These are phyloP conservation scores for Leccinum boreale DNA, from an alignment of 768 basidiomycete species.

Conservation along the genomic window DNA sequence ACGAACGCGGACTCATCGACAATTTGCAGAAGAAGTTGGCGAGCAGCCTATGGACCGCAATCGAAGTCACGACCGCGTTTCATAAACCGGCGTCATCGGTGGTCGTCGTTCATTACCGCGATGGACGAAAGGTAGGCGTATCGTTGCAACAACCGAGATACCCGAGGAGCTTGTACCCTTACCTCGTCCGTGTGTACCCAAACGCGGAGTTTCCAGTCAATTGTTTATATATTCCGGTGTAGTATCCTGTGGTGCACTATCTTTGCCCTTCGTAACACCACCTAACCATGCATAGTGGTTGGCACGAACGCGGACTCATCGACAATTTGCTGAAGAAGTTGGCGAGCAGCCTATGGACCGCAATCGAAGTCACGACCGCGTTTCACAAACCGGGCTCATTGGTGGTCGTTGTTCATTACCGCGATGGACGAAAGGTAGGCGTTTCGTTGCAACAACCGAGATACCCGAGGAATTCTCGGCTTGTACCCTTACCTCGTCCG, in stretches of 20 bases:
- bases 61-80: constrained; percentile 70
- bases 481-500: constrained; percentile 5
- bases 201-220: not conserved
- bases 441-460: constrained; percentile 69
- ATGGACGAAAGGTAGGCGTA: constrained; percentile 48
- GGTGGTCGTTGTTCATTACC: constrained; percentile 23
- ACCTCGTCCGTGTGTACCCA: not conserved
- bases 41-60: constrained; percentile 53
- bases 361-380: constrained; percentile 66
- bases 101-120: not conserved
- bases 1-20: constrained; percentile 44
- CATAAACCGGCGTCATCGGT: constrained; percentile 62
- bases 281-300: constrained; percentile 39
- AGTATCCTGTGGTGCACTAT: not conserved
- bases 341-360: constrained; percentile 51
- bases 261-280: not conserved
- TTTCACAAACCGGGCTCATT: constrained; percentile 66
- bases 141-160: constrained; percentile 60
- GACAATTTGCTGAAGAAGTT: constrained; percentile 51
- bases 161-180: not conserved
- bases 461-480: no score
- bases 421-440: constrained; percentile 39
- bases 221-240: constrained; percentile 6
- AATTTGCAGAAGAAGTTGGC: constrained; percentile 53
- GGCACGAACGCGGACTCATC: constrained; percentile 42